Percentiles rank a stretch among this genome's conserved stretches.
Conservation (phyloP, 495 filamentous ascomycete genomes). For the Daldinia loculata region DNA sequence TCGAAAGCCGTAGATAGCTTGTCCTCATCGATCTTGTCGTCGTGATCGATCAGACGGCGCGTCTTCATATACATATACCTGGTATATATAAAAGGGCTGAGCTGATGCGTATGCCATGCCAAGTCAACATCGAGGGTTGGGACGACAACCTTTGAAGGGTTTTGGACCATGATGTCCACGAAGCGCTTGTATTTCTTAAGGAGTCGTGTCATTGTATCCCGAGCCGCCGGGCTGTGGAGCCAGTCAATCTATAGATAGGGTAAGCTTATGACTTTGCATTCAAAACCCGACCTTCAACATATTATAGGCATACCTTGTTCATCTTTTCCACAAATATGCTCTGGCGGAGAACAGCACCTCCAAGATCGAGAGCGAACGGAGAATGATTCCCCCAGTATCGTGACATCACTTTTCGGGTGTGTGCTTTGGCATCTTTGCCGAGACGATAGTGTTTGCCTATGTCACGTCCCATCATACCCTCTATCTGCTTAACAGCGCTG, state of each 20-base stretch:
- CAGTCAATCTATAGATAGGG: conserved; percentile 64
- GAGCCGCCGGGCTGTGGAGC: conserved; percentile 72
- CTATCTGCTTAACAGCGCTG: conserved; percentile 42
- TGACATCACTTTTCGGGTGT: conserved; percentile 77
- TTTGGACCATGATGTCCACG: conserved; percentile 67
- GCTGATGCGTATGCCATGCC: conserved; percentile 78
- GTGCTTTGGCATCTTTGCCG: conserved; percentile 51
- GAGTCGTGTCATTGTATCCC: conserved; percentile 71
- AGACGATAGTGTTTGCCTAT: conserved; percentile 27
- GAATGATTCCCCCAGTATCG: conserved; percentile 81
- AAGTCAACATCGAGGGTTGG: conserved; percentile 91
- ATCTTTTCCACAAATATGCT: conserved; percentile 84
- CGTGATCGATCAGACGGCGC: conserved; percentile 76
- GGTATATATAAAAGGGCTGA: conserved; percentile 71
- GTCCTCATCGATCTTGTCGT: conserved; percentile 80
- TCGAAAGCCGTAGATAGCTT: conserved; percentile 70
- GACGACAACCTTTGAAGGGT: conserved; percentile 68
- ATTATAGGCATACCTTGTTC: conserved; percentile 55
- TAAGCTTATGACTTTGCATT: conserved; percentile 22
- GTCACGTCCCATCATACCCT: conserved; percentile 22
- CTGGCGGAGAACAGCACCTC: conserved; percentile 82
- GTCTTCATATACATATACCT: conserved; percentile 55
- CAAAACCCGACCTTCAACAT: conserved; percentile 42
- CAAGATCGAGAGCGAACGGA: conserved; percentile 76
- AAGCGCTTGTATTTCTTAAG: conserved; percentile 76